phyloP scores from a whole-genome alignment of 306 rosid genomes.

The Cucurbita moschata region DNA sequence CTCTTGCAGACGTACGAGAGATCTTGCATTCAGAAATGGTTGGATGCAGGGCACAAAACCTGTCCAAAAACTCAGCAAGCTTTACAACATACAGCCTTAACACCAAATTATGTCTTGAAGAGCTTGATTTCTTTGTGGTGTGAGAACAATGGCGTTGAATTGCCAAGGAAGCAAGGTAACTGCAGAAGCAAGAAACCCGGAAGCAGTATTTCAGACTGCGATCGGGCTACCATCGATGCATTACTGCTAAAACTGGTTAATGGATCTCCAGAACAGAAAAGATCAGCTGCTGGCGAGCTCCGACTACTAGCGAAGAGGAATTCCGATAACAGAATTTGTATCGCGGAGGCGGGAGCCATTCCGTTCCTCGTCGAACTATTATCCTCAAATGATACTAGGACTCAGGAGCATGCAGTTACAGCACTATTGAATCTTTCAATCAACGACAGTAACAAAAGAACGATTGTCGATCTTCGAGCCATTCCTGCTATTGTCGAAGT shows the following conservation, averaged over 20 bases:
- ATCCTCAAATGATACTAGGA: conserved; percentile 64
- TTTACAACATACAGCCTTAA: conserved; percentile 70
- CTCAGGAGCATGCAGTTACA: conserved; percentile 95
- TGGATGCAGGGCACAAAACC: conserved; percentile 88
- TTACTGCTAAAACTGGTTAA: conserved; percentile 47
- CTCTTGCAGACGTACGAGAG: conserved; percentile 85
- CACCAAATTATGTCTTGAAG: conserved; percentile 94
- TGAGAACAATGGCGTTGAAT: conserved; percentile 88
- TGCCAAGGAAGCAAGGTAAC: conserved; percentile 61
- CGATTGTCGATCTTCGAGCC: conserved; percentile 84
- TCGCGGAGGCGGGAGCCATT: conserved; percentile 95
- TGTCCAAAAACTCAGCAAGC: conserved; percentile 96
- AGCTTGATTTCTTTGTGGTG: conserved; percentile 93
- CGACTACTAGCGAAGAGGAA: conserved; percentile 94
- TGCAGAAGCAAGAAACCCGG: conserved; percentile 60
- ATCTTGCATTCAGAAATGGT: conserved; percentile 89
- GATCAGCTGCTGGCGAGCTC: conserved; percentile 94
- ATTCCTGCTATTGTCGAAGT: conserved; percentile 91
- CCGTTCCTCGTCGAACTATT: conserved; percentile 79
- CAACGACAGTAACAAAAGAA: conserved; percentile 75
- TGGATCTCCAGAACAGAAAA: conserved; percentile 62
- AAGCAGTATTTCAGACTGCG: conserved; percentile 62
- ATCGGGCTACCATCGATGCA: conserved; percentile 40
- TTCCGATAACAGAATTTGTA: conserved; percentile 81
- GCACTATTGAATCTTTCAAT: conserved; percentile 93